Conservation (phyloP, 2,329 filamentous ascomycete species). For the Aspergillus brasiliensis region DNA sequence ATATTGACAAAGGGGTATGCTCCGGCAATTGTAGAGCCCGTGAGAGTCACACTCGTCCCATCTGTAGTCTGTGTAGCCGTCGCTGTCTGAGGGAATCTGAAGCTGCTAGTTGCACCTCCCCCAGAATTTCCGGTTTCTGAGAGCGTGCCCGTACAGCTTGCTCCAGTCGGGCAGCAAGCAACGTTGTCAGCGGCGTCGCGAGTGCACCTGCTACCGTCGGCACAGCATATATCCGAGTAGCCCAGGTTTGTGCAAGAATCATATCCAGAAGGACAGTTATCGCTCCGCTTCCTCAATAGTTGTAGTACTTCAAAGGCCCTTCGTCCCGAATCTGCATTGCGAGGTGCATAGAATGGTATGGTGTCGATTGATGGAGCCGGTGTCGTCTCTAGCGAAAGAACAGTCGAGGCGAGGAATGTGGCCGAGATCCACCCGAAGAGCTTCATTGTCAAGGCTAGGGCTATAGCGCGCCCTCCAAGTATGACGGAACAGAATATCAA, state of each 20-base stretch:
- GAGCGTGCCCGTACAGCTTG: constrained; percentile 60
- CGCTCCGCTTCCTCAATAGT: constrained; percentile 32
- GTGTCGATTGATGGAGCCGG: constrained; percentile 27
- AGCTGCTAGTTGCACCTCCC: constrained; percentile 29
- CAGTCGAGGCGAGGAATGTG: constrained; percentile 34
- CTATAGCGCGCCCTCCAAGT: constrained; percentile 15
- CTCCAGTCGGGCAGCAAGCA: constrained; percentile 62
- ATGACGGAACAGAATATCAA: not conserved
- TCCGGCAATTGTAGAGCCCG: constrained; percentile 50
- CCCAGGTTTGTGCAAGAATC: constrained; percentile 55
- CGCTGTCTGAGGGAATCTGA: constrained; percentile 39
- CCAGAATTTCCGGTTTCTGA: constrained; percentile 28
- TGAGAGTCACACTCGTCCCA: constrained; percentile 26
- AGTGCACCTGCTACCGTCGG: constrained; percentile 55
- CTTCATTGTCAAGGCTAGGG: constrained; percentile 35
- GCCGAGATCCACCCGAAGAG: constrained; percentile 33
- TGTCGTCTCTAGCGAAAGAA: constrained; percentile 30
- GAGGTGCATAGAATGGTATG: constrained; percentile 33
- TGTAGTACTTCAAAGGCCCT: constrained; percentile 36
- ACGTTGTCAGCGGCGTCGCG: constrained; percentile 59
- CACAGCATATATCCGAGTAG: constrained; percentile 59
- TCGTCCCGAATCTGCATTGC: constrained; percentile 23
- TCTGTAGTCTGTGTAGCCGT: constrained; percentile 31
- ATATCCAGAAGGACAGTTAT: constrained; percentile 55
- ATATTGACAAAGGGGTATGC: constrained; percentile 57